Percentiles rank a stretch among this genome's conserved stretches.
Evolutionary conservation across 2,329 filamentous ascomycete genomes (phyloP).

Genomic region (Alternaria metachromatica): DNA sequence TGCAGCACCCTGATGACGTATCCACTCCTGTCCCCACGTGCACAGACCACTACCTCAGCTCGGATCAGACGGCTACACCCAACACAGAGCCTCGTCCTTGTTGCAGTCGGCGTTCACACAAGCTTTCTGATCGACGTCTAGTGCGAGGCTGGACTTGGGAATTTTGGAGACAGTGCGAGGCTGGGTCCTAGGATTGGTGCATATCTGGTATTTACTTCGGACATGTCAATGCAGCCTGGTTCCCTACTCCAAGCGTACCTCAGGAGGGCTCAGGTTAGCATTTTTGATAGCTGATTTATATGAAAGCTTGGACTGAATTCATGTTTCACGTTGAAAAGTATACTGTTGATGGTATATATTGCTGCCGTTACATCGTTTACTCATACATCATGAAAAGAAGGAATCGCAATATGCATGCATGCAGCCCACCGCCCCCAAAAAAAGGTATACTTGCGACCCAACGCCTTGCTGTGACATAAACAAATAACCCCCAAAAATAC

Average conservation of each 20-base stretch:
- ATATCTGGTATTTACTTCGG: not conserved
- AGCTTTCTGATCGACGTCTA: slow-evolving; percentile 1
- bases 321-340: not conserved
- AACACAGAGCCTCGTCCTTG: not conserved
- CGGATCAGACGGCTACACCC: not conserved
- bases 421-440: not conserved
- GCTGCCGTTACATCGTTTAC: not conserved
- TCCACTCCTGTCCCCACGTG: not conserved
- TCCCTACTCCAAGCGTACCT: not conserved
- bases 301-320: not conserved
- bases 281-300: not conserved
- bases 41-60: slow-evolving; percentile 5
- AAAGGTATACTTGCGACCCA: not conserved
- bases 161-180: not conserved
- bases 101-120: slow-evolving; percentile 1
- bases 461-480: not conserved
- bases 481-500: not conserved
- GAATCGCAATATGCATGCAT: not conserved
- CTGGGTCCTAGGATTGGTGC: not conserved
- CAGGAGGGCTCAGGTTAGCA: not conserved
- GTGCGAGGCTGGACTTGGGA: not conserved
- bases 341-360: not conserved
- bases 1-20: not conserved
- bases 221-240: not conserved
- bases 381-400: not conserved